Evolutionary conservation across 2,329 filamentous ascomycete species (phyloP).

Genomic region (Didymella glomerata): DNA sequence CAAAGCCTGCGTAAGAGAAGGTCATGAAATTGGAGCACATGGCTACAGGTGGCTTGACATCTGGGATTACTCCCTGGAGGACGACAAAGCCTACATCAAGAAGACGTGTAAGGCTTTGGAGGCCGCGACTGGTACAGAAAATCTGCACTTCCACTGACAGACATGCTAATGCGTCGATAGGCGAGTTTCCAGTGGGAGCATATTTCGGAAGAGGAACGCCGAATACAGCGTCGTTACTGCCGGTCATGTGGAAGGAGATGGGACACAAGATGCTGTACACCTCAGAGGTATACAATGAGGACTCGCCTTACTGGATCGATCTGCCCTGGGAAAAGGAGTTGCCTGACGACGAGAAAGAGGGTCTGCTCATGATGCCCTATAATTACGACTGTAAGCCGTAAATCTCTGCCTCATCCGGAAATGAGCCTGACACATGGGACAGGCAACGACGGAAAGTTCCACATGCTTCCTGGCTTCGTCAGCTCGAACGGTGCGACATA

Average conservation of each 20-base stretch:
- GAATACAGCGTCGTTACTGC: constrained; percentile 60
- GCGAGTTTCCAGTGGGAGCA: constrained; percentile 58
- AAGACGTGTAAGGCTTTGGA: constrained; percentile 55
- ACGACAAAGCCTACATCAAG: constrained; percentile 59
- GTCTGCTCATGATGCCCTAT: constrained; percentile 5
- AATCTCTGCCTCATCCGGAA: background rate
- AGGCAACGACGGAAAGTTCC: constrained; percentile 11
- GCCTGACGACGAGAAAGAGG: constrained; percentile 51
- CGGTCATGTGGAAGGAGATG: constrained; percentile 59
- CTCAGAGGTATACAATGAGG: constrained; percentile 63
- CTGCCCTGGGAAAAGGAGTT: constrained; percentile 58
- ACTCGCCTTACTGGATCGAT: constrained; percentile 65
- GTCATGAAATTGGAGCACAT: constrained; percentile 61
- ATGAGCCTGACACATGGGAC: background rate
- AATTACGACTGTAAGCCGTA: constrained; percentile 37
- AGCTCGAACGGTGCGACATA: constrained; percentile 6
- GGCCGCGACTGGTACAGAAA: constrained; percentile 36
- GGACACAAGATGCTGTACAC: constrained; percentile 60
- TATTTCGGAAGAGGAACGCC: constrained; percentile 61
- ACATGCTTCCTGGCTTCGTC: constrained; percentile 17
- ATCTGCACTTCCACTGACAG: constrained; percentile 21
- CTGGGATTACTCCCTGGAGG: constrained; percentile 57
- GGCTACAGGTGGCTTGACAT: constrained; percentile 62
- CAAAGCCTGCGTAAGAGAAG: constrained; percentile 57
- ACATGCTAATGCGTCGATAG: constrained; percentile 26